Evolutionary conservation across 495 filamentous ascomycete genomes (phyloP), one percentile per base, ranked within the genome.

Genomic region (Aspergillus sclerotiicarbonarius): DNA sequence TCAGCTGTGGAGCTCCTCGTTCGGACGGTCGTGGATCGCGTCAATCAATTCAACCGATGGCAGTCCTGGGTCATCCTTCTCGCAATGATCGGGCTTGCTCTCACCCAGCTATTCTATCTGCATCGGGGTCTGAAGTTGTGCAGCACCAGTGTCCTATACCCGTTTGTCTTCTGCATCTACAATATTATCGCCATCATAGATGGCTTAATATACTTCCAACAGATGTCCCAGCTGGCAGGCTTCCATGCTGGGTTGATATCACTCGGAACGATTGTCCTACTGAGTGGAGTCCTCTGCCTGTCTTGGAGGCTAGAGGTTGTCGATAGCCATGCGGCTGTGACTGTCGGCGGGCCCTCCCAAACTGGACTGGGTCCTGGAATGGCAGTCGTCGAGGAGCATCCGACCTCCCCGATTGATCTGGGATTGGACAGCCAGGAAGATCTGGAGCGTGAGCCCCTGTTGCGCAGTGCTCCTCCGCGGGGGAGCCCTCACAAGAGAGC

Each of bases 171-270:
- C 75, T 99, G 94, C 83, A 87, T 97, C 60, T 99, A 98, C 79
- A 99, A 99, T 80, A 96, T 99, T 63, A 93, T 96, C 61, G 95
- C 94, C 57, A 99, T 98, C 62, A 77, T 98, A 58, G 95, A 99
- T 74, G 94, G 94, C 16, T 79, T 99, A 53, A 94, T 99, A 53
- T 99, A 99, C 72, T 99, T 98, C 77, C 82, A 84, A 48, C 95
- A 99, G 73, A 87, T 87, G 30, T 86, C 88, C 32, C 83, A 90
- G 53, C 83, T 99, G 43, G 79, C 84, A 16, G 76, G 84, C 1
- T 75, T 93, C 16, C 87, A 90, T 61, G 93, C 90, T 12, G 83
- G 85, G 19, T 85, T 97, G 19, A 96, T 99, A 56, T 82, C 91
- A 1, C 69, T 99, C 4, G 94, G 94, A 1, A 97, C 93, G 3